Base-by-base conservation (phyloP, 1,284 basidiomycete species). In the Chiua sp. region DNA sequence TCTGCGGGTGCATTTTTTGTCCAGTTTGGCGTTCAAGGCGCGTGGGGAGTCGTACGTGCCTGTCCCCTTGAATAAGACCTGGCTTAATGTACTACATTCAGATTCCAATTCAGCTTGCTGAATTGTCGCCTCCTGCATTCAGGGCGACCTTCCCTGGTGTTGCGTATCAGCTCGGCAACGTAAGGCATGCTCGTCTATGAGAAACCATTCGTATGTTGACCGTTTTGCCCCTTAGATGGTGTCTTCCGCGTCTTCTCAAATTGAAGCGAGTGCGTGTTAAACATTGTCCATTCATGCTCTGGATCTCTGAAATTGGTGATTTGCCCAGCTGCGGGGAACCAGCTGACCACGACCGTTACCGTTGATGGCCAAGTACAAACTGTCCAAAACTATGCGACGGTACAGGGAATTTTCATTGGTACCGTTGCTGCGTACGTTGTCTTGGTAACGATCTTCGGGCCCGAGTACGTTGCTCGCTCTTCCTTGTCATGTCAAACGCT, bases 71-170 rank as follows among this genome's bases (percentile, higher is more conserved):
- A 5, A 48, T n/a, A 44, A 13, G 18, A 28, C 18, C 48, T 49
- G n/a, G 60, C 28, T 18, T 22, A 30, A 12, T 47, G 15, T n/a
- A 1, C 4, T 7, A 30, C 22, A n/a, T 15, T 32, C 68, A 90
- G 79, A 90, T 94, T 64, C 93, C 93, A 2, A 93, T 94, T 70
- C 90, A 92, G 72, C 82, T 98, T 10, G 85, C 90, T 10, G 97
- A 98, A 74, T 87, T 97, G 75, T 91, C 93, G 0, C 94, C 95
- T 0, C 89, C 95, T 10, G 94, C 93, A 0, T 98, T 97, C 84
- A 84, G 96, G 56, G 94, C 95, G 11, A 92, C 93, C 0, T 98
- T 96, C 82, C 91, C 92, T 37, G 96, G 96, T 65, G 86, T 97
- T 3, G 89, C 92, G 2, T 98, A 97, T 78, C 95, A 98, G 72